A percentile compares a stretch with the other conserved stretches of the same genome.
Evolutionary conservation across 106 monocot genomes (phyloP).

Genomic region (Triglochin maritima): DNA sequence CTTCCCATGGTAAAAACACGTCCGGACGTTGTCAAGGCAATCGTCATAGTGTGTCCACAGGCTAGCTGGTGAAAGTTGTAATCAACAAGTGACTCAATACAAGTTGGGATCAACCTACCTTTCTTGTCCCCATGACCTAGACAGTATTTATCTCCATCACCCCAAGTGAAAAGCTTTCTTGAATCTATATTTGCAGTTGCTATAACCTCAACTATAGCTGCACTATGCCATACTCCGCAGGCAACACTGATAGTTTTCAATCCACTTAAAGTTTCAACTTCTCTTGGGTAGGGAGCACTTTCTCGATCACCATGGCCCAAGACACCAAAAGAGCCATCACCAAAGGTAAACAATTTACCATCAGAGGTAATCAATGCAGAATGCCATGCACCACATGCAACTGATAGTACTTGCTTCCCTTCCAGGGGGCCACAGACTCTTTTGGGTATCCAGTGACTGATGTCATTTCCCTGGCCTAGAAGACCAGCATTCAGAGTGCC

Average conservation of each 20-base stretch:
- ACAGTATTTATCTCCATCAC: constrained; percentile 43
- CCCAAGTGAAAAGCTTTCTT: constrained; percentile 40
- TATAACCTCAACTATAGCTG: constrained; percentile 32
- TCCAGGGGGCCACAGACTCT: constrained; percentile 33
- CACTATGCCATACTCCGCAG: constrained; percentile 52
- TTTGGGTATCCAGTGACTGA: constrained; percentile 54
- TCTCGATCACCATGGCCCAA: constrained; percentile 44
- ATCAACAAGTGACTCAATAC: constrained; percentile 31
- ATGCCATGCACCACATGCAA: constrained; percentile 50
- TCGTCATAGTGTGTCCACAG: constrained; percentile 35
- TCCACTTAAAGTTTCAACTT: constrained; percentile 40
- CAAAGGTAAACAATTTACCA: constrained; percentile 42
- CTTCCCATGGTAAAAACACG: constrained; percentile 39
- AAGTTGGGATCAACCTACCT: constrained; percentile 23
- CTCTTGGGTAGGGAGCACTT: constrained; percentile 31
- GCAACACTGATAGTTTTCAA: constrained; percentile 26
- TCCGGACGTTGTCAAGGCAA: constrained; percentile 31
- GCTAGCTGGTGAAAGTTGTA: constrained; percentile 32
- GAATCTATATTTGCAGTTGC: background rate
- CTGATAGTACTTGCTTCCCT: constrained; percentile 38
- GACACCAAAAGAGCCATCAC: constrained; percentile 45
- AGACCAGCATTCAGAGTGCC: constrained; percentile 28
- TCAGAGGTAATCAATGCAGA: constrained; percentile 34
- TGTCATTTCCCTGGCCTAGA: constrained; percentile 42
- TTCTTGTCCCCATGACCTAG: constrained; percentile 27